These are phyloP conservation scores for Hibiscus mutabilis DNA, from an alignment of 345 rosid genomes.

Conservation along the genomic window DNA sequence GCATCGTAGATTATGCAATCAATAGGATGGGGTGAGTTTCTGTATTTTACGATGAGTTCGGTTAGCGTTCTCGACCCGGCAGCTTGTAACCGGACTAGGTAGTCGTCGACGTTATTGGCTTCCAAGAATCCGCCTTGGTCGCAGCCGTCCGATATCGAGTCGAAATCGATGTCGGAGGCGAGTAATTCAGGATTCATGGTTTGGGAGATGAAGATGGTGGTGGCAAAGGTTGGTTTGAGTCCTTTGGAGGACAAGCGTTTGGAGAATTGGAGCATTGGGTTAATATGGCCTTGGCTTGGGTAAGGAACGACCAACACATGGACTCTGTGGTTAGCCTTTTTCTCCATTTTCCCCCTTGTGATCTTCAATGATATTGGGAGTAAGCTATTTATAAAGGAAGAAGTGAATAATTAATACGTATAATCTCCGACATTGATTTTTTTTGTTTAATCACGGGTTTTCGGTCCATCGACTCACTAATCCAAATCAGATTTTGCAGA, in stretches of 20 bases:
- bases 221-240: constrained; percentile 27
- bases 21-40: constrained; percentile 26
- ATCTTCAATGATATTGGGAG: constrained; percentile 12
- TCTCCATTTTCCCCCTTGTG: neutral
- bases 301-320: constrained; percentile 31
- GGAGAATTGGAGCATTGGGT: constrained; percentile 41
- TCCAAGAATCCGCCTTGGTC: constrained; percentile 24
- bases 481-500: too few relatives aligned
- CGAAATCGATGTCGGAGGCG: constrained; percentile 18
- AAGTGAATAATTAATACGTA: neutral
- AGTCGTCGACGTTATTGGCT: constrained; percentile 22
- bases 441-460: too few relatives aligned
- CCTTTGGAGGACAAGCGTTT: constrained; percentile 42
- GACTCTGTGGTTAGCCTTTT: neutral
- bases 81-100: constrained; percentile 28
- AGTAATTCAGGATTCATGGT: constrained; percentile 15
- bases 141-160: constrained; percentile 36
- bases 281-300: constrained; percentile 45
- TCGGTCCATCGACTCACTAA: too few relatives aligned
- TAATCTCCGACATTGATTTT: too few relatives aligned
- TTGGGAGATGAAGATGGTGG: constrained; percentile 29
- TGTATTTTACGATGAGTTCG: constrained; percentile 35
- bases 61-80: constrained; percentile 42
- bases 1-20: constrained; percentile 56
- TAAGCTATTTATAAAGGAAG: neutral